Evolutionary conservation across 768 basidiomycete genomes (phyloP), one percentile per base, ranked within the genome.

Genomic region (Mycena latifolia): DNA sequence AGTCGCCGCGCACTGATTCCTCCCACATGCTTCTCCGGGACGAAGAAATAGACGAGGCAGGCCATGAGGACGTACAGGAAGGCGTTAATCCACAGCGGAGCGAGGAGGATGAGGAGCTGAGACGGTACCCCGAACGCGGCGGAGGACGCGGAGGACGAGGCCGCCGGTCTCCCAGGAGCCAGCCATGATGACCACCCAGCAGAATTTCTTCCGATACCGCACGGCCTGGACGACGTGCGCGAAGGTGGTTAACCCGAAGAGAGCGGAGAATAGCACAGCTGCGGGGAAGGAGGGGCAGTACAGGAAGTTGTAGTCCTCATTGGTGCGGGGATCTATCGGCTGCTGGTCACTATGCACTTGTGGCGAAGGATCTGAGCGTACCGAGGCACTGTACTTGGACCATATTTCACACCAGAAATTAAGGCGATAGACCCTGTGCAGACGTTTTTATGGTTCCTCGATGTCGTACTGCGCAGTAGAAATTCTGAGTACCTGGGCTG

Each of bases 11-110:
- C 71, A 12, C 63, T 46, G 35, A 73, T 69, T 0, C 71, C 63
- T 2, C 29, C 29, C 10, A 73, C 39, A 17, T 61, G 67, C 24
- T 72, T 63, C 31, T 70, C 68, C 9, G 71, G 69, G 6, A 70
- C 17, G 60, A 72, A 73, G 33, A 69, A 69, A 48, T 68, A 60
- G 20, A 72, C 61, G 45, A 73, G 27, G 31, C 72, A 62, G 10
- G 55, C 63, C 54, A 73, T 62, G 50, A 72, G 37, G 39, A 73
- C 68, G 62, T 73, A 73, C 29, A 60, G 47, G 66, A 73, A 73
- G 9, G 72, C 72, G 56, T 73, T 73, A 35, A 72, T 72, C 72
- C 71, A 73, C 7, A 73, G 55, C 25, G 72, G 72, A 3, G 72
- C 27, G 24, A 73, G 71, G 15, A 73, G 66, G 43, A 73, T 66